Evolutionary conservation across 2,329 filamentous ascomycete genomes (phyloP).

Genomic region (Neospermospora avenae): DNA sequence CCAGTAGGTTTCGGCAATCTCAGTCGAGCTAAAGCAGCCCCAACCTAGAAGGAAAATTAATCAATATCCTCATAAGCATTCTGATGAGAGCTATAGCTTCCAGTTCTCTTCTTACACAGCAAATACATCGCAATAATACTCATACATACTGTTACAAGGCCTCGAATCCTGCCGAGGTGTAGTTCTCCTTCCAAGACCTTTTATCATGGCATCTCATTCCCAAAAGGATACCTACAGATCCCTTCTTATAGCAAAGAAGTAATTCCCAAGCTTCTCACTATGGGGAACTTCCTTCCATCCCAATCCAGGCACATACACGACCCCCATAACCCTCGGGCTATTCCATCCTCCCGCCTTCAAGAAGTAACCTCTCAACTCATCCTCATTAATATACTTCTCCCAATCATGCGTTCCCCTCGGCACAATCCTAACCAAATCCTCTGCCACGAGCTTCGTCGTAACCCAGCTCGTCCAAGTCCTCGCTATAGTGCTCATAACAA

Average conservation of each 20-base stretch:
- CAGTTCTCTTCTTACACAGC: neutral
- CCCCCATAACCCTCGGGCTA: constrained; percentile 65
- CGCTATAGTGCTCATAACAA: constrained; percentile 89
- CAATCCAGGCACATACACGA: constrained; percentile 83
- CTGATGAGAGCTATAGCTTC: too few species aligned
- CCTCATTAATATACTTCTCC: constrained; percentile 89
- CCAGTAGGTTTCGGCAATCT: too few species aligned
- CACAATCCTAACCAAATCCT: constrained; percentile 83
- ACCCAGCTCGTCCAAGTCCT: constrained; percentile 86
- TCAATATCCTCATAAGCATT: too few species aligned
- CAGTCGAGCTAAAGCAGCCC: too few species aligned
- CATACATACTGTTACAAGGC: neutral
- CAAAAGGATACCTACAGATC: constrained; percentile 22
- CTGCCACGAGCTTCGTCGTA: constrained; percentile 87
- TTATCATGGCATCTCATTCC: neutral
- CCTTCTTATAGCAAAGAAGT: constrained; percentile 84
- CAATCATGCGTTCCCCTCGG: constrained; percentile 94
- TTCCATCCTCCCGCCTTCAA: constrained; percentile 55
- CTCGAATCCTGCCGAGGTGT: neutral
- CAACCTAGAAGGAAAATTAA: too few species aligned
- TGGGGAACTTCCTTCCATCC: constrained; percentile 84
- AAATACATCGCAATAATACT: neutral
- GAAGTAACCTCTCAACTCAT: constrained; percentile 64
- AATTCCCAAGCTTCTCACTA: constrained; percentile 87
- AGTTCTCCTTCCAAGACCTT: neutral